A percentile compares a stretch with the other conserved stretches of the same genome.
Conservation (phyloP, 2,329 filamentous ascomycete species). For the Monosporascus ibericus region DNA sequence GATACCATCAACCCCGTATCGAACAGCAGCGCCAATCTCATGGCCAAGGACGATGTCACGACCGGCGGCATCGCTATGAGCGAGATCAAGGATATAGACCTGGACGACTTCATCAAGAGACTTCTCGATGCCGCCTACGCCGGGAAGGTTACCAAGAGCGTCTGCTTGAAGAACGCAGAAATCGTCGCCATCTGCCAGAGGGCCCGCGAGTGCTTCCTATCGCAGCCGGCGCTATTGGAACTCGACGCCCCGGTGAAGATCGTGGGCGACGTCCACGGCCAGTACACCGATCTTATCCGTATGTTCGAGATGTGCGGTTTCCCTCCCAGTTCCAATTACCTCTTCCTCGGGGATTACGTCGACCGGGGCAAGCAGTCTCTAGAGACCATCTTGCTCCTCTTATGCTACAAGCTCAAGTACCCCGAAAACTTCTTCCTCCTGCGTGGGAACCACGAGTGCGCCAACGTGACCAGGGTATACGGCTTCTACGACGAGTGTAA, state of each 20-base stretch:
- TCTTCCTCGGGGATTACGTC: conserved; percentile 94
- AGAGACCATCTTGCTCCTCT: conserved; percentile 84
- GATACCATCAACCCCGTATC: conserved; percentile 60
- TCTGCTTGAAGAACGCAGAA: conserved; percentile 95
- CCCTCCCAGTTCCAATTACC: conserved; percentile 82
- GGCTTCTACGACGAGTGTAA: conserved; percentile 99
- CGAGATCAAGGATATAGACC: conserved; percentile 84
- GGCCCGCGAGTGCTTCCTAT: conserved; percentile 81
- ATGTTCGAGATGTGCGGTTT: conserved; percentile 99
- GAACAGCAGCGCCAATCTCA: conserved; percentile 36
- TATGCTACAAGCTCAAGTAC: conserved; percentile 97
- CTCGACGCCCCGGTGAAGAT: conserved; percentile 95
- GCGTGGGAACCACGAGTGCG: conserved; percentile 93
- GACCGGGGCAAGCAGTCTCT: conserved; percentile 93
- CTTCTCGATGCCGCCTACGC: conserved; percentile 92
- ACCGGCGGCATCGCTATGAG: conserved; percentile 68
- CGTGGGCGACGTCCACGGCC: conserved; percentile 92
- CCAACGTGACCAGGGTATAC: conserved; percentile 91
- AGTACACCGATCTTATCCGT: conserved; percentile 91
- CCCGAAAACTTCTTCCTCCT: conserved; percentile 96
- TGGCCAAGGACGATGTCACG: conserved; percentile 40
- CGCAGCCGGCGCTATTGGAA: conserved; percentile 86
- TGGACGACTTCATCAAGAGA: conserved; percentile 95
- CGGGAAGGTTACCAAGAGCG: conserved; percentile 94
- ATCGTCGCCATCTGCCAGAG: conserved; percentile 90